Base-by-base conservation (phyloP, 2,329 filamentous ascomycete genomes). In the Alternaria ventricosa region DNA sequence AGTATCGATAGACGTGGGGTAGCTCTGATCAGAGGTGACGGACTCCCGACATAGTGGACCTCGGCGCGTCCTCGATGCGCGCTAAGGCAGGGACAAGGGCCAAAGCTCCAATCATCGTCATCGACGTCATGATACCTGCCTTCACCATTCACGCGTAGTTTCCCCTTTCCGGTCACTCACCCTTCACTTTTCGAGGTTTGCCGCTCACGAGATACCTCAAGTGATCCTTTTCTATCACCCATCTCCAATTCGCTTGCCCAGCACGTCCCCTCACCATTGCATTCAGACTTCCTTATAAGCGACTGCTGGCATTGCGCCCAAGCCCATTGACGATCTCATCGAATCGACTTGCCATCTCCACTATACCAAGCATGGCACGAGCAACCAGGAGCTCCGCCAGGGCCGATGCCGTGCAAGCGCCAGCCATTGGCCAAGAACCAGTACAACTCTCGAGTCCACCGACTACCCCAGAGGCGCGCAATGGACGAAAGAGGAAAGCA, bases 361-460 rank as follows among this genome's bases (percentile, higher is more conserved):
- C 30, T n/a, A 28, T 61, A 15, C 44, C 50, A 49, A 70, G 8
- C 22, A 80, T 80, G 78, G 67, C 64, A 49, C 73, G 78, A 64
- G 66, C 70, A 46, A 80, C 79, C 2, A 69, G 76, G 54, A 71
- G 75, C 49, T 73, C 75, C 13, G 64, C 70, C 27, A 72, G 65
- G 58, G 54, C 61, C 20, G 51, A 66, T 33, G 55, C 67, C 28
- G 57, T 63, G 44, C 61, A 63, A 28, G 45, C 60, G 4, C 12
- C 62, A 22, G 60, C 58, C 15, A 41, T 61, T 44, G 66, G 66
- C 11, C 28, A 67, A 23, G 75, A 78, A 28, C 71, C 77, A 18
- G 66, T 78, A 44, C 80, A 84, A 62, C 69, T 83, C 4, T 83
- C 82, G 30, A 84, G 82, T 65, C 80, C 81, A 55, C 79, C 81